Conservation (phyloP, 805 yeast species). For the Scheffersomyces amazonensis region DNA sequence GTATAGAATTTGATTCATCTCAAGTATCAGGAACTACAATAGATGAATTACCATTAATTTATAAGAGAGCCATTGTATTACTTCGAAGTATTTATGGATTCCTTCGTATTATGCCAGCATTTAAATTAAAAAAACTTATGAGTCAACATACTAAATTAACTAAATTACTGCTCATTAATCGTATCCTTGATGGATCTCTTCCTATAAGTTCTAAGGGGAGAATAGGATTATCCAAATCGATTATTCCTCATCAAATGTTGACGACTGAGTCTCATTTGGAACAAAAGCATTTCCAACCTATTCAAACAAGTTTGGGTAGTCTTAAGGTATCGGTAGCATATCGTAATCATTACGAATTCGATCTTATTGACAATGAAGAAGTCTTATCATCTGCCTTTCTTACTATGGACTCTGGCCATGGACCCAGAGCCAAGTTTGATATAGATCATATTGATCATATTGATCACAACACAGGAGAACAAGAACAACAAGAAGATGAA, state of each 20-base stretch:
- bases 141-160: slow-evolving; percentile 11
- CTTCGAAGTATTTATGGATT: slow-evolving; percentile 73
- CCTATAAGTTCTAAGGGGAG: slow-evolving; percentile 81
- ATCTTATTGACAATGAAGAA: slow-evolving; percentile 64
- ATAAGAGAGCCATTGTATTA: slow-evolving; percentile 70
- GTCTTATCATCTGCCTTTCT: slow-evolving; percentile 57
- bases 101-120: slow-evolving; percentile 68
- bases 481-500: background rate
- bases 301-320: slow-evolving; percentile 73
- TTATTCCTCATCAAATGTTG: slow-evolving; percentile 43
- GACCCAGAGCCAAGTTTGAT: background rate
- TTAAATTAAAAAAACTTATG: slow-evolving; percentile 46
- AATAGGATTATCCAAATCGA: slow-evolving; percentile 74
- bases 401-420: slow-evolving; percentile 33
- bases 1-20: slow-evolving; percentile 69
- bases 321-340: slow-evolving; percentile 76
- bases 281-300: slow-evolving; percentile 64
- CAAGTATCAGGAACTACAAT: slow-evolving; percentile 29
- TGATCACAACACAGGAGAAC: background rate
- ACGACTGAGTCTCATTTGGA: slow-evolving; percentile 48
- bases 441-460: background rate
- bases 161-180: slow-evolving; percentile 49
- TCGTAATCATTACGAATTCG: slow-evolving; percentile 67
- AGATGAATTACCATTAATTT: slow-evolving; percentile 63
- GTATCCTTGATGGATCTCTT: slow-evolving; percentile 71